These are phyloP conservation scores for Boeremia lycopersici DNA, from an alignment of 2,329 filamentous ascomycete species.

Conservation along the genomic window DNA sequence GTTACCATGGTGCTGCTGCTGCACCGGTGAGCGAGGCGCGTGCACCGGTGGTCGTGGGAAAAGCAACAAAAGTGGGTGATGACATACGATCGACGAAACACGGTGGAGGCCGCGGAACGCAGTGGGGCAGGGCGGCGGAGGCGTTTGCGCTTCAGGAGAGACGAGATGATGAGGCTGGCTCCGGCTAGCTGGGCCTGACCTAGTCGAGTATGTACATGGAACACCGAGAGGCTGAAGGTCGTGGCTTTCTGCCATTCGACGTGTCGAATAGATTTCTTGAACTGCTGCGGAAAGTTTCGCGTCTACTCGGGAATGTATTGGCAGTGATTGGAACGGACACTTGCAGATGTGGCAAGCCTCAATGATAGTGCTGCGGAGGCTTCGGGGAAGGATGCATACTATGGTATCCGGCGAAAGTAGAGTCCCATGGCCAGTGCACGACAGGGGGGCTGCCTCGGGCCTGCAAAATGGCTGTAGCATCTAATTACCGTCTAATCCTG, in stretches of 20 bases:
- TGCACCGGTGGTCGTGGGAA: neutral
- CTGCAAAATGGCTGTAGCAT: no score
- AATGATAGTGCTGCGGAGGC: neutral
- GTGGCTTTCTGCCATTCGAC: slow-evolving; percentile 6
- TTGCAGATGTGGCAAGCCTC: slow-evolving; percentile 5
- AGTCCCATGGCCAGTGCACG: no score
- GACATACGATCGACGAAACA: slow-evolving; percentile 15
- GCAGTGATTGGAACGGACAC: neutral
- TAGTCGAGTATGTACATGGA: neutral
- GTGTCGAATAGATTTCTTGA: neutral
- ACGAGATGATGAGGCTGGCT: neutral
- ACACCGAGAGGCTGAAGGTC: slow-evolving; percentile 7
- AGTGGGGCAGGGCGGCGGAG: slow-evolving; percentile 11
- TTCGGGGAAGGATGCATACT: neutral
- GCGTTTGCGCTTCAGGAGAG: slow-evolving; percentile 10
- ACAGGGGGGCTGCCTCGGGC: no score
- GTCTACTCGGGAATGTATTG: neutral
- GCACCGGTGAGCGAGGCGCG: neutral
- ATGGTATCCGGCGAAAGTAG: no score
- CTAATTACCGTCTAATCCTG: no score
- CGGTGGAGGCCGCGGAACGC: neutral
- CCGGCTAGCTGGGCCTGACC: neutral
- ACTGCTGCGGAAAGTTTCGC: neutral
- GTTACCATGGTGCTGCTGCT: neutral
- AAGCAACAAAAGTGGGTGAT: slow-evolving; percentile 10